These are phyloP conservation scores for Murraya paniculata DNA, from an alignment of 345 rosid species.

Conservation along the genomic window DNA sequence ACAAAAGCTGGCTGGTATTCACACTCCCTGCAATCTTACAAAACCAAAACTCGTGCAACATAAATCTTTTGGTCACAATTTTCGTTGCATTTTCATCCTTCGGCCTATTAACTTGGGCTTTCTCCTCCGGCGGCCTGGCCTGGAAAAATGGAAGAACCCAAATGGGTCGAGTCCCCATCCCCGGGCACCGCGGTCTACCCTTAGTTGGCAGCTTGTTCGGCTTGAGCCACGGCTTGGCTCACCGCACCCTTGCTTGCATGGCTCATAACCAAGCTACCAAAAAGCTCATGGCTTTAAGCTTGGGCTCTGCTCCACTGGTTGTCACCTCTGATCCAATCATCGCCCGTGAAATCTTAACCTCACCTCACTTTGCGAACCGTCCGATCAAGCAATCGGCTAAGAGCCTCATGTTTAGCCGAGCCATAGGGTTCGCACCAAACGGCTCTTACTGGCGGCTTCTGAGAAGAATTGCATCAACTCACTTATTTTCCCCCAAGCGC, in stretches of 20 bases:
- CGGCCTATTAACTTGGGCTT: conserved; percentile 28
- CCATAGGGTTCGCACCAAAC: conserved; percentile 58
- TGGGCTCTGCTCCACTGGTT: conserved; percentile 44
- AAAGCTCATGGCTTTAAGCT: conserved; percentile 56
- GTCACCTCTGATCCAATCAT: conserved; percentile 39
- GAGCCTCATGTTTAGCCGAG: conserved; percentile 51
- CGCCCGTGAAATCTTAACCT: conserved; percentile 45
- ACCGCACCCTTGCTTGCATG: conserved; percentile 40
- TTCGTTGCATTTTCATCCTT: conserved; percentile 14
- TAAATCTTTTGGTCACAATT: conserved; percentile 10
- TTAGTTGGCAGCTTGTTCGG: conserved; percentile 40
- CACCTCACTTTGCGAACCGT: conserved; percentile 38
- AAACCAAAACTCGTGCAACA: conserved; percentile 14
- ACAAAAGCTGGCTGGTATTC: conserved; percentile 32
- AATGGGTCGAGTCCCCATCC: conserved; percentile 33
- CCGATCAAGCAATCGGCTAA: conserved; percentile 44
- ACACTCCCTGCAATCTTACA: conserved; percentile 27
- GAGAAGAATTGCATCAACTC: conserved; percentile 42
- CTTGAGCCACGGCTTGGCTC: conserved; percentile 40
- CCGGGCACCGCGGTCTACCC: conserved; percentile 46
- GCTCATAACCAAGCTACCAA: conserved; percentile 25
- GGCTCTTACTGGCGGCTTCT: conserved; percentile 52
- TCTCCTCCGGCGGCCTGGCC: conserved; percentile 39
- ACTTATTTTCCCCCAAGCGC: conserved; percentile 42
- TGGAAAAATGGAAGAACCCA: conserved; percentile 47